phyloP scores from a whole-genome alignment of 805 yeast species.

The Wickerhamomyces tratensis region DNA sequence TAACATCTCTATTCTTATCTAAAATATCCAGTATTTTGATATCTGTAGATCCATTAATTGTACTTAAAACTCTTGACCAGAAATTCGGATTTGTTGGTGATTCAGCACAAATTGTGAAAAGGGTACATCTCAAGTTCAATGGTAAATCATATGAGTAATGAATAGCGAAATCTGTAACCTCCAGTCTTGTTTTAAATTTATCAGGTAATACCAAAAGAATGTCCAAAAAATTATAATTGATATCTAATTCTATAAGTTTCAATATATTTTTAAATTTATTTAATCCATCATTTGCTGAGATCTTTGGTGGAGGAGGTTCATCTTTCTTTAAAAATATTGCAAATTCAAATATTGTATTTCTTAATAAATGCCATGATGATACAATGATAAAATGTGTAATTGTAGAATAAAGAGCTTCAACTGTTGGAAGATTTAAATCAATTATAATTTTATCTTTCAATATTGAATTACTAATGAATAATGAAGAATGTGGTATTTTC shows the following conservation, averaged over 20 bases:
- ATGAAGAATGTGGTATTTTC: constrained; percentile 17
- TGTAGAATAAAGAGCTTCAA: constrained; percentile 26
- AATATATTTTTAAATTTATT: constrained; percentile 14
- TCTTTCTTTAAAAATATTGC: constrained; percentile 11
- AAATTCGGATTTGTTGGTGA: constrained; percentile 36
- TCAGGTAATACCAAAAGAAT: constrained; percentile 32
- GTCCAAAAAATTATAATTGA: constrained; percentile 14
- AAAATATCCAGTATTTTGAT: constrained; percentile 22
- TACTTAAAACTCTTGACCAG: constrained; percentile 40
- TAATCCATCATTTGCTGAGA: constrained; percentile 7
- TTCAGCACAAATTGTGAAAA: constrained; percentile 37
- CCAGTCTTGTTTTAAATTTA: constrained; percentile 38
- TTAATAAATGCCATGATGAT: constrained; percentile 34
- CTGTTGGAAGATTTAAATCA: constrained; percentile 15
- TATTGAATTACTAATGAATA: constrained; percentile 12
- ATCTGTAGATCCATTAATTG: constrained; percentile 23
- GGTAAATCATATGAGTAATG: constrained; percentile 13
- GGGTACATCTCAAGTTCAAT: constrained; percentile 18
- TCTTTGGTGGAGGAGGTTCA: constrained; percentile 10
- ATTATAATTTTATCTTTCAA: constrained; percentile 14
- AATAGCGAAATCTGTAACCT: constrained; percentile 22
- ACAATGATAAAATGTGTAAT: constrained; percentile 35
- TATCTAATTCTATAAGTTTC: constrained; percentile 13
- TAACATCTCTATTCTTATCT: constrained; percentile 13
- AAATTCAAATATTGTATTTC: constrained; percentile 25